Evolutionary conservation across 371 early-diverging fungal species (phyloP).

Genomic region (Mortierella sp.): DNA sequence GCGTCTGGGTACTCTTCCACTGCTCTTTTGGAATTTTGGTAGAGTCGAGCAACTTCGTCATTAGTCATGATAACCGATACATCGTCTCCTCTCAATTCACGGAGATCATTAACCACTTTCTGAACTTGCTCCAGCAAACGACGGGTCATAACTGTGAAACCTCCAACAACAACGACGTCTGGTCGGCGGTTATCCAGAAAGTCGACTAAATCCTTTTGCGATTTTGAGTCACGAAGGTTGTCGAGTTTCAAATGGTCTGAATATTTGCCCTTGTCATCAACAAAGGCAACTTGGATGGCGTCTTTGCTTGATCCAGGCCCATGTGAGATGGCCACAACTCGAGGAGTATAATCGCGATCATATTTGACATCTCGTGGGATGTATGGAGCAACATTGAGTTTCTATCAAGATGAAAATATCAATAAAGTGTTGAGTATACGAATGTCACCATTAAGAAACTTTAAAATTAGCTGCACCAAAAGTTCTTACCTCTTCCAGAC

Average conservation of each 20-base stretch:
- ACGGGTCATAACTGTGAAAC: conserved; percentile 81
- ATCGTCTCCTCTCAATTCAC: conserved; percentile 58
- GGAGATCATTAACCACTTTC: conserved; percentile 67
- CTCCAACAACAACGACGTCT: conserved; percentile 88
- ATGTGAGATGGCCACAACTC: conserved; percentile 87
- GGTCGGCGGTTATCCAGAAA: conserved; percentile 75
- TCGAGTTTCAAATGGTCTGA: conserved; percentile 74
- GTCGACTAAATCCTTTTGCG: conserved; percentile 64
- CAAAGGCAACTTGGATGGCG: conserved; percentile 77
- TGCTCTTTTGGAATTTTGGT: conserved; percentile 82
- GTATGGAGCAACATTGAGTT: conserved; percentile 81
- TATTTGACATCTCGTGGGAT: conserved; percentile 62
- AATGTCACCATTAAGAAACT: not conserved
- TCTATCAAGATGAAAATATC: conserved; percentile 51
- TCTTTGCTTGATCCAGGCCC: conserved; percentile 82
- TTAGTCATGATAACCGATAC: conserved; percentile 73
- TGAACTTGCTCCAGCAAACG: conserved; percentile 78
- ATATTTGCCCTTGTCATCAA: conserved; percentile 85
- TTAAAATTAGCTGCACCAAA: not conserved
- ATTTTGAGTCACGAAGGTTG: conserved; percentile 70
- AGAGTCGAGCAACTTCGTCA: conserved; percentile 92
- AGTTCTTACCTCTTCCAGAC: conserved; percentile 72
- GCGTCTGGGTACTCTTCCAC: conserved; percentile 78
- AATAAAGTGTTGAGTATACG: not conserved
- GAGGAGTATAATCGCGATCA: conserved; percentile 69